Base-by-base conservation (phyloP, 306 rosid genomes). In the Sechiopsis laciniata region DNA sequence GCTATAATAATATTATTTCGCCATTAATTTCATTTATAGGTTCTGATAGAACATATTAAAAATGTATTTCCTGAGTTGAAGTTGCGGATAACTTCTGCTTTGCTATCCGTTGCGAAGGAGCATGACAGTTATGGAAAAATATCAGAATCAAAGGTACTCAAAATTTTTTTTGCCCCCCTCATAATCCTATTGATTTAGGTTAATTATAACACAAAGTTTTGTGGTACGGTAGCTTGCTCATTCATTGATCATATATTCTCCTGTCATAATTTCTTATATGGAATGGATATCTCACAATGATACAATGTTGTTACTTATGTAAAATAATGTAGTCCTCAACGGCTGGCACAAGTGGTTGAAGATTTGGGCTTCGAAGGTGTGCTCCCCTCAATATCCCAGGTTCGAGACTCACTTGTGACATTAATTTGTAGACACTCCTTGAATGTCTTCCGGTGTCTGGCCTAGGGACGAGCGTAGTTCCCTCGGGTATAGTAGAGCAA, bases 31-130 rank as follows among this genome's bases (percentile, higher is more conserved):
- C 20, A 40, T 61, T 60, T 51, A 22, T 54, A 83, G 87, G 81
- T 83, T 78, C 72, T 83, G 75, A 80, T 79, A 61, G 82, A 77
- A 32, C 87, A 83, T 72, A 80, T 83, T 77, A 80, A 64, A 74
- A 75, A 45, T 26, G 78, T 72, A 76, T 65, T 80, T 76, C 84
- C 87, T 20, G 57, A 61, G 50, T 75, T 83, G 60, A 83, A 83
- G 72, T 78, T 82, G 15, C 78, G 71, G 20, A 65, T 83, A 55
- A 83, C 79, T 75, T 40, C 71, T 59, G 55, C 65, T 22, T 59
- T 75, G 76, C 45, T 9, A 52, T 55, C 76, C 26, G 46, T 75
- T 16, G 50, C 16, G 10, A 77, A 80, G 54, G 84, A 80, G 75
- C 66, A 77, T 32, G 61, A 42, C 37, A 61, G 76, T 20, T 80